phyloP scores from a whole-genome alignment of 2,329 filamentous ascomycete genomes.

The Leptographium procerum region DNA sequence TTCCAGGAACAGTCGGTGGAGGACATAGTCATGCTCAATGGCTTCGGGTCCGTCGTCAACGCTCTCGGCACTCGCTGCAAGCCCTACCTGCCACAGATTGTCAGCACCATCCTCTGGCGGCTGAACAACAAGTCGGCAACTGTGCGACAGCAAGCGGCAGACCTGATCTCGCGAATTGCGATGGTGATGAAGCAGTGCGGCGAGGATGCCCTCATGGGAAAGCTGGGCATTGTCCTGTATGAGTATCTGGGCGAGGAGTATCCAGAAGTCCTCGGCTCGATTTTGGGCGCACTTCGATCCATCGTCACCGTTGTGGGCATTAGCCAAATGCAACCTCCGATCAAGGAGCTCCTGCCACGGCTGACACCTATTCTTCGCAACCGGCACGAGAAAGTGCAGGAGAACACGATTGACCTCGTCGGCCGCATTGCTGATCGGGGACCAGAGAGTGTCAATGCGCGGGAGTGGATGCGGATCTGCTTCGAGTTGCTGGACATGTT shows the following conservation, averaged over 20 bases:
- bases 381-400: constrained; percentile 97
- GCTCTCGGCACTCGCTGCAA: constrained; percentile 89
- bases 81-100: constrained; percentile 91
- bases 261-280: constrained; percentile 92
- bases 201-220: constrained; percentile 90
- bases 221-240: constrained; percentile 87
- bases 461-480: constrained; percentile 99
- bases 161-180: constrained; percentile 91
- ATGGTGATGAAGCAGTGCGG: constrained; percentile 99
- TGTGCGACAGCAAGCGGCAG: constrained; percentile 91
- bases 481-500: constrained; percentile 99
- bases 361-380: constrained; percentile 97
- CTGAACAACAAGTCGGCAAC: constrained; percentile 97
- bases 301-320: constrained; percentile 98
- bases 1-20: constrained; percentile 98
- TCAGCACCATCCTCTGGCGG: constrained; percentile 90
- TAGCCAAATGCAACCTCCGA: constrained; percentile 93
- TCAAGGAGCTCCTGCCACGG: constrained; percentile 87
- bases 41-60: constrained; percentile 95
- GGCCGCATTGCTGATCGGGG: constrained; percentile 96
- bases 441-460: constrained; percentile 88
- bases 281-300: constrained; percentile 84
- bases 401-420: constrained; percentile 96
- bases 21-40: constrained; percentile 91
- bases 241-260: constrained; percentile 98